Evolutionary conservation across 2,329 filamentous ascomycete species (phyloP), one percentile per base, ranked within the genome.

Genomic region (Aspergillus chevalieri): DNA sequence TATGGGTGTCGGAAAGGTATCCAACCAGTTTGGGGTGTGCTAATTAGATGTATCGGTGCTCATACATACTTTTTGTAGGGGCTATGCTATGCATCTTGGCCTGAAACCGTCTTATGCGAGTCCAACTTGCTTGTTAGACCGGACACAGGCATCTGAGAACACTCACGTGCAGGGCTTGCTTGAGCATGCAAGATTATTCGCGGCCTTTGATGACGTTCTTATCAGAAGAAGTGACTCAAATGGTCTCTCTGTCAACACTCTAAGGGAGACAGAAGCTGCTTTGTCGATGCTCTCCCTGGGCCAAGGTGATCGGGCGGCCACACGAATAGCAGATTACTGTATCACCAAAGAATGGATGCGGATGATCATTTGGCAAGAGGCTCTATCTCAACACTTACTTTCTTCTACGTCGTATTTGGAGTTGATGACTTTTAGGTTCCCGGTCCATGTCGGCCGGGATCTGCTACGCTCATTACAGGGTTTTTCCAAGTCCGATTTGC

Each of bases 331-430:
- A 19, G 63, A 66, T 21, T 64, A 56, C 22, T 54, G 57, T 26
- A 64, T 65, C 38, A 66, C 63, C 1, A 57, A 55, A 43, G 55
- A 65, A 49, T 66, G 63, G 63, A 66, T 66, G 63, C 55, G 63
- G 22, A 64, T 58, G 1, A 66, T 66, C 6, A 50, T 66, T 17
- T 66, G 63, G 63, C 63, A 65, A 24, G 52, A 64, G 24, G 63
- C 62, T 14, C 46, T 66, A 3, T 59, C 59, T 3, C 42, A 50
- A 36, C 57, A 56, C 2, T 47, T 65, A 14, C 43, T 66, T 2
- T 66, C 63, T 6, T 65, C 63, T 6, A 49, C 52, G 6, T 52
- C 59, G 1, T 46, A 49, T n/a, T 43, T 33, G 4, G 47, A 51
- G 17, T 47, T 63, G 5, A 52, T 65, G 56, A 60, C 53, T 0